Evolutionary conservation across 2,329 filamentous ascomycete genomes (phyloP).

Genomic region (Ophiostoma perfectum): DNA sequence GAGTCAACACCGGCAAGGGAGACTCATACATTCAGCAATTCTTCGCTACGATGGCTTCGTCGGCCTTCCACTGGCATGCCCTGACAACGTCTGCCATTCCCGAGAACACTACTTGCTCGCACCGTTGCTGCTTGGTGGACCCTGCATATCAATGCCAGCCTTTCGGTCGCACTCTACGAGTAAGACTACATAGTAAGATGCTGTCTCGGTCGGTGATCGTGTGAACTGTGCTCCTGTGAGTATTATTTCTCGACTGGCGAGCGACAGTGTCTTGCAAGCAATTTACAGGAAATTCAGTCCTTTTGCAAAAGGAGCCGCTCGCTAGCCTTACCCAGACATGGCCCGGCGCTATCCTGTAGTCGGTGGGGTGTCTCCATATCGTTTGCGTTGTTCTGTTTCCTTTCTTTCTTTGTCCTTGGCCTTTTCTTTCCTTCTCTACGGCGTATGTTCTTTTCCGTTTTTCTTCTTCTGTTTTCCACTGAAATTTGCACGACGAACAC

Average conservation of each 20-base stretch:
- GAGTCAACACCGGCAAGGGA: not conserved
- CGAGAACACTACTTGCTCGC: not conserved
- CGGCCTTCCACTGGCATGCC: not conserved
- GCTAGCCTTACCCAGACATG: conserved; percentile 4
- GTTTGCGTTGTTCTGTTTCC: not conserved
- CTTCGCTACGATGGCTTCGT: not conserved
- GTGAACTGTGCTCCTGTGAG: not conserved
- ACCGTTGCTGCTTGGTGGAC: not conserved
- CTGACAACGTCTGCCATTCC: conserved; percentile 1
- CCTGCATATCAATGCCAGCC: conserved; percentile 4
- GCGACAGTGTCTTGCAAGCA: no score
- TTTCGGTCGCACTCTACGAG: not conserved
- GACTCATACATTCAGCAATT: not conserved
- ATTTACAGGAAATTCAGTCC: not conserved
- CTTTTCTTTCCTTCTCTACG: not conserved
- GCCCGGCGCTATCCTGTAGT: not conserved
- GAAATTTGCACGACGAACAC: no score
- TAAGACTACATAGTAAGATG: not conserved
- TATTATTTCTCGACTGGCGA: not conserved
- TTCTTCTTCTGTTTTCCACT: not conserved
- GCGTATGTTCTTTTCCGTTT: not conserved
- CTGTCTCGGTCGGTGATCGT: not conserved
- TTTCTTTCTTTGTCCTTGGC: not conserved
- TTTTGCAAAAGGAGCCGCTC: not conserved
- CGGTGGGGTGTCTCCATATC: not conserved